Conservation (phyloP, 2,329 filamentous ascomycete genomes). For the Teratosphaeria viscida region DNA sequence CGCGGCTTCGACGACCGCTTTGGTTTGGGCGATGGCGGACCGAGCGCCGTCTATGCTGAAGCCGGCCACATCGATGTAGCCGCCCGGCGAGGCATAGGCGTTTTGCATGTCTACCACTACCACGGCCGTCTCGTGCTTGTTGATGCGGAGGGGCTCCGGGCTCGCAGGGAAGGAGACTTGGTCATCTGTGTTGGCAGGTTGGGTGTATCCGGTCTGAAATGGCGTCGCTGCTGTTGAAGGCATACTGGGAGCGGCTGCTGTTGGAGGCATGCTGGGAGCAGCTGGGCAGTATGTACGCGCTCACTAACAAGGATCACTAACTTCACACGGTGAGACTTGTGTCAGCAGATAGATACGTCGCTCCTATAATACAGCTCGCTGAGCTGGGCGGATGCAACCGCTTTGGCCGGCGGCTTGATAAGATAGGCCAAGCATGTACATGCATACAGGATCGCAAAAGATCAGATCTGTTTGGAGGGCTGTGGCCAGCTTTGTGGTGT, state of each 20-base stretch:
- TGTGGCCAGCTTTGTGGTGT: neutral
- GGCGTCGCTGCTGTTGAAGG: neutral
- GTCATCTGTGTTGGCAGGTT: neutral
- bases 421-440: neutral
- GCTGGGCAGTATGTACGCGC: no score
- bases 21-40: neutral
- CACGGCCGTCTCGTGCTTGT: neutral
- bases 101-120: slow-evolving; percentile 9
- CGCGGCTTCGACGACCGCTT: neutral
- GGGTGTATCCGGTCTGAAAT: neutral
- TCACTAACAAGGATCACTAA: no score
- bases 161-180: neutral
- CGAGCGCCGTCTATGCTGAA: neutral
- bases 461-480: neutral
- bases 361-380: neutral
- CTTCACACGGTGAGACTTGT: no score
- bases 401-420: neutral
- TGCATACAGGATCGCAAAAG: neutral
- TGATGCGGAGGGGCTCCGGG: neutral
- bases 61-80: neutral
- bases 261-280: neutral
- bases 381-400: neutral
- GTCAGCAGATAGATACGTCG: neutral
- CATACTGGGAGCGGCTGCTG: neutral
- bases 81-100: neutral